Percentiles rank a stretch among this genome's conserved stretches.
Evolutionary conservation across 768 basidiomycete species (phyloP).

Genomic region (Lyophyllum atratum): DNA sequence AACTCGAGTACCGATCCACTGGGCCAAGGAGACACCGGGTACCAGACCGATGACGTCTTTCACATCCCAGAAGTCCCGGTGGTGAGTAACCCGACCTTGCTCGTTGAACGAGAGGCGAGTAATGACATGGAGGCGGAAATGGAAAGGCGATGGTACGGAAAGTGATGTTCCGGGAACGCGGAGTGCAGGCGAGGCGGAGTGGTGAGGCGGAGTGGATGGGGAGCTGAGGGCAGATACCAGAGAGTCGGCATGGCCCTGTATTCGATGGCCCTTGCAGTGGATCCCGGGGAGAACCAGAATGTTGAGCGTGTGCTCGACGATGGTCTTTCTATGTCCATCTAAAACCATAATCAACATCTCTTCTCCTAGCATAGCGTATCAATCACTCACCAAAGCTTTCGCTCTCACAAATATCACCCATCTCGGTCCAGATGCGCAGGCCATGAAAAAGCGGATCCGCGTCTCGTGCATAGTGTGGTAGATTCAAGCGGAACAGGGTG

Average conservation of each 20-base stretch:
- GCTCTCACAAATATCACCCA: constrained; percentile 74
- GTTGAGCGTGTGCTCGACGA: constrained; percentile 65
- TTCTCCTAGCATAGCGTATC: constrained; percentile 2
- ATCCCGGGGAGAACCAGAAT: constrained; percentile 74
- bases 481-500: constrained; percentile 49
- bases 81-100: constrained; percentile 76
- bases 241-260: constrained; percentile 37
- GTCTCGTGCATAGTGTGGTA: constrained; percentile 23
- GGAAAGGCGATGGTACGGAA: constrained; percentile 68
- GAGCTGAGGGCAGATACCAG: constrained; percentile 35
- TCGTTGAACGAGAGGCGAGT: constrained; percentile 81
- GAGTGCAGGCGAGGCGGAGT: constrained; percentile 47
- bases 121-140: constrained; percentile 69
- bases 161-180: constrained; percentile 60
- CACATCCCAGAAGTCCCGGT: constrained; percentile 82
- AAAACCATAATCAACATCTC: constrained; percentile 2
- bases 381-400: constrained; percentile 68
- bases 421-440: constrained; percentile 71
- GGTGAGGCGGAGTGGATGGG: constrained; percentile 33
- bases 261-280: constrained; percentile 47
- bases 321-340: constrained; percentile 73
- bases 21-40: constrained; percentile 65
- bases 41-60: constrained; percentile 75
- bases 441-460: constrained; percentile 58
- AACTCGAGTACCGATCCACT: constrained; percentile 70